Base-by-base conservation (phyloP, 2,329 filamentous ascomycete species). In the Monosporascus sp. region DNA sequence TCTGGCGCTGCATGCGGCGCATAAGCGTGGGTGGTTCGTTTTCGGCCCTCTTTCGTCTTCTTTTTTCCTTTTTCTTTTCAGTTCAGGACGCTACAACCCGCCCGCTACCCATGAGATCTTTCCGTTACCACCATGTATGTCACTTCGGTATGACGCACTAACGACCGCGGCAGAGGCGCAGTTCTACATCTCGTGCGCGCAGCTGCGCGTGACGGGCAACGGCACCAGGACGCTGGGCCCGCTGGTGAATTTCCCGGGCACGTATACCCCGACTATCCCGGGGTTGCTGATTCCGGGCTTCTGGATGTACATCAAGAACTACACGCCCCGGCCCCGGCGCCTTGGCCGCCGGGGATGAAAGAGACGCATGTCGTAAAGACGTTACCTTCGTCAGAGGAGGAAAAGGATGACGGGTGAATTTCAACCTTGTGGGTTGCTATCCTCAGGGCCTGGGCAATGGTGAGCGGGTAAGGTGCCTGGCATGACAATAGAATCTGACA, bases 261-360 rank as follows among this genome's bases (percentile, higher is more conserved):
- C 55, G 24, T 63, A 63, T 18, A 56, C 44, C 35, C 56, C 55
- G 6, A 37, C 54, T 6, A 57, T 58, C 27, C 55, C 58, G 2
- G 62, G 59, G 7, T 53, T 60, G 38, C 17, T 63, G 48, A 60
- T 63, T 37, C 60, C 59, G 35, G 53, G 55, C 14, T 62, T 63
- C 37, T 64, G 59, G 60, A 60, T 57, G 3, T 52, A 20, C 22
- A 35, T 64, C 18, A 58, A 50, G 39, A 56, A 57, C 37, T 62
- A 60, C n/a, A 58, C 58, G 15, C 47, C 55, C 15, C 55, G 59
- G 61, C 1, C 2, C 58, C 58, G 31, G 52, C 53, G 49, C 31
- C 63, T 31, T 62, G 56, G 55, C 59, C 56, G 1, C 47, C 55
- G 27, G 56, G 57, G 2, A 60, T 53, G 35, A 24, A 51, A 25